Base-by-base conservation (phyloP, 2,329 filamentous ascomycete genomes). In the Colletotrichum eremochloae region DNA sequence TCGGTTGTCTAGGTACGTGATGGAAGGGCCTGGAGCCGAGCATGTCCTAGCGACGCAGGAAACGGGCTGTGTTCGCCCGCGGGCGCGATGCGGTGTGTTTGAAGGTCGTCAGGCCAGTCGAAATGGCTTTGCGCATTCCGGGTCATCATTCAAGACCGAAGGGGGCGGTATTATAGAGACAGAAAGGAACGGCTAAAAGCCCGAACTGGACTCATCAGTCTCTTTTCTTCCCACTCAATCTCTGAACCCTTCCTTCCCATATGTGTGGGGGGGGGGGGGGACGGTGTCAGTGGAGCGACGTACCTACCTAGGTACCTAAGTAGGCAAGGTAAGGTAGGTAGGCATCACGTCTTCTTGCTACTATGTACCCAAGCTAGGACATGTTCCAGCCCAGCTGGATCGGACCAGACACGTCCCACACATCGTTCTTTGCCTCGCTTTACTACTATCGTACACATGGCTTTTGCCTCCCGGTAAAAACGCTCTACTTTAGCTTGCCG, bases 11-110 rank as follows among this genome's bases (percentile, higher is more conserved):
- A 11, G 2, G 2, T 44, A 29, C 40, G 65, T 65, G 57, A 68
- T 68, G 44, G 57, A 52, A 15, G 65, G 46, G 50, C 64, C 57
- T 64, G 31, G 57, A 55, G 58, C 40, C 52, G 56, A 52, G 44
- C 42, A 55, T 63, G 52, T 63, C 65, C 52, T 46, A 46, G 65
- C 68, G 46, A 71, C 65, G 44, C 20, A 8, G 62, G 48, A 67
- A 68, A 71, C 50, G 57, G 48, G 33, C 4, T 24, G 56, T 31
- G 36, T 31, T 61, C 40, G 40, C 20, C 40, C 31, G 29, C 56
- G 42, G 42, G 42, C 42, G 42, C 18, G 42, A 7, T 44, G 42
- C 42, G 15, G 42, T 44, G 38, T 24, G 38, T 15, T 20, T 42
- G 29, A n/a, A 46, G 20, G 42, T 48, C 42, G 42, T 38, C 29